Base-by-base conservation (phyloP, 768 basidiomycete species). In the Collybia sp. region DNA sequence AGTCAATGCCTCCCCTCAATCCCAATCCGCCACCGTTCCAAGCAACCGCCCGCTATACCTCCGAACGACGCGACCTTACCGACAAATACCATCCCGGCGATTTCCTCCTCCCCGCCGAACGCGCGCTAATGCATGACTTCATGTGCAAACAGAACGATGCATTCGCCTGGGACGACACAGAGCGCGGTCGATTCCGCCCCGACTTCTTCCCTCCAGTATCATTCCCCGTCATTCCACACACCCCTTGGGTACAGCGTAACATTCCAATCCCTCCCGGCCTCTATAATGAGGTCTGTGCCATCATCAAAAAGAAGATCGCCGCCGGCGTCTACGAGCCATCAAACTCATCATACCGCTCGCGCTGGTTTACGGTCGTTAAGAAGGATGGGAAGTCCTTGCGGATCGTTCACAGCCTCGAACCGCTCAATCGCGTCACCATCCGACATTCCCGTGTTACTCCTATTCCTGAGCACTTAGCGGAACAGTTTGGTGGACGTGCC, bases 291-390 rank as follows among this genome's bases (percentile, higher is more conserved):
- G 55, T 64, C 0, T 52, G 52, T 17, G 30, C 52, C 16, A 37
- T 58, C 11, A 46, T 63, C 11, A 40, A 53, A 12, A 40, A 37
- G 1, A 63, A 66, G 44, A 58, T 65, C 11, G 47, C 40, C 2
- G 48, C 66, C 0, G 65, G 67, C 0, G 59, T 68, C 0, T 71
- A 71, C 38, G 61, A 72, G 46, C 60, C 53, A 0, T 65, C 61
- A 0, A 59, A 65, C n/a, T 62, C 61, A 0, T 64, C 61, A 0
- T 73, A 72, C 36, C 42, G 65, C 0, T 70, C 64, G 0, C 44
- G 56, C 1, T 68, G 64, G 65, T 72, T 71, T 40, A 64, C 62
- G 25, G 65, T 73, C 0, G 17, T 56, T 5, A 71, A 72, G 56
- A 69, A 70, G 46, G 63, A 71, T 45, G 58, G 67, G 0, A 63